These are phyloP conservation scores for Pelargonium australe DNA, from an alignment of 441 rosid species.

Conservation along the genomic window DNA sequence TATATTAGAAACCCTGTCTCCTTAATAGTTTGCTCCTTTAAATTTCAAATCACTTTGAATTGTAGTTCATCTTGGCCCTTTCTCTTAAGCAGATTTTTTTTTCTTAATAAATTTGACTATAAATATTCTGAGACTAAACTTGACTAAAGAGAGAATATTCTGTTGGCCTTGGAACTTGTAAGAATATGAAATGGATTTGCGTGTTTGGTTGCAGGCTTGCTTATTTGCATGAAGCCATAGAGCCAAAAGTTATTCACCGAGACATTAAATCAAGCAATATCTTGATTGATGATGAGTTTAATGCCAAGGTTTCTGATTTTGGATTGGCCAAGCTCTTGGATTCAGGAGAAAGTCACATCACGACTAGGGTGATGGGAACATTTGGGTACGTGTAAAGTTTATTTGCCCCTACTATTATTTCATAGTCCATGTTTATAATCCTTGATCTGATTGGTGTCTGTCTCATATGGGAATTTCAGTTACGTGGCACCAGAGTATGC, in stretches of 20 bases:
- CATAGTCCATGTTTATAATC: neutral
- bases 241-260: slow-evolving; percentile 95
- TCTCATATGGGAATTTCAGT: slow-evolving; percentile 30
- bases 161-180: neutral
- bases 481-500: slow-evolving; percentile 98
- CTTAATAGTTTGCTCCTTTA: neutral
- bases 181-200: neutral
- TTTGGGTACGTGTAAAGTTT: slow-evolving; percentile 53
- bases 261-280: slow-evolving; percentile 95
- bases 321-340: slow-evolving; percentile 95
- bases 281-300: slow-evolving; percentile 78
- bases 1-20: neutral
- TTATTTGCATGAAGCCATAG: slow-evolving; percentile 92
- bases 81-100: slow-evolving; percentile 12
- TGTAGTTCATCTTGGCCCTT: slow-evolving; percentile 8
- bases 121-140: too few species aligned
- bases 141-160: too few species aligned
- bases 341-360: slow-evolving; percentile 90
- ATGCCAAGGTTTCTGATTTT: slow-evolving; percentile 91
- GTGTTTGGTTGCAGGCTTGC: slow-evolving; percentile 57
- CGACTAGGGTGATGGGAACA: slow-evolving; percentile 98
- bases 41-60: neutral
- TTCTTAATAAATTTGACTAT: slow-evolving; percentile 10
- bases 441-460: slow-evolving; percentile 4
- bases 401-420: neutral